Percentiles rank a stretch among this genome's conserved stretches.
Evolutionary conservation across 1,284 basidiomycete species (phyloP).

Genomic region (Pascua guehoae): DNA sequence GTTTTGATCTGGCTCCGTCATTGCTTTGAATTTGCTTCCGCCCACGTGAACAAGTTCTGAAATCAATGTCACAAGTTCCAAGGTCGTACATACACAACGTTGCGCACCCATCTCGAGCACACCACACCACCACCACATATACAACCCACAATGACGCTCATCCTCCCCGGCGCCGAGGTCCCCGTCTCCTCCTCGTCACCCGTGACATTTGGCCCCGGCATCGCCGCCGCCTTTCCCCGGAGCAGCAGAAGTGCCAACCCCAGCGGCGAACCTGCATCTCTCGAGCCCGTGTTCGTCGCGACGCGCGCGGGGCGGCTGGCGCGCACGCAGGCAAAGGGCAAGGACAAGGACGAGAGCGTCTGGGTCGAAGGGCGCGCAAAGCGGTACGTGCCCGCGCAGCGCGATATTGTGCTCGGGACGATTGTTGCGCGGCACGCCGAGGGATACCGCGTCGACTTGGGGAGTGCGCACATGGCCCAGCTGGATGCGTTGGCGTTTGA

Average conservation of each 20-base stretch:
- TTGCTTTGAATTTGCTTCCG: too few species aligned
- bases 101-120: too few species aligned
- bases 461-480: slow-evolving; percentile 49
- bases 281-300: slow-evolving; percentile 26
- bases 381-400: slow-evolving; percentile 51
- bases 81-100: too few species aligned
- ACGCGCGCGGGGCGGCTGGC: slow-evolving; percentile 39
- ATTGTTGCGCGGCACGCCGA: slow-evolving; percentile 52
- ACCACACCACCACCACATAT: too few species aligned
- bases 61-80: too few species aligned
- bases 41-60: too few species aligned
- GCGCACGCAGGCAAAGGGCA: slow-evolving; percentile 28
- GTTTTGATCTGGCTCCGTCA: too few species aligned
- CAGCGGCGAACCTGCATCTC: background rate
- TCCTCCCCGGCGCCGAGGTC: slow-evolving; percentile 45
- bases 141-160: slow-evolving; percentile 21
- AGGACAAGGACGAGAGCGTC: slow-evolving; percentile 25
- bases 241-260: background rate
- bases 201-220: slow-evolving; percentile 43
- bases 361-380: slow-evolving; percentile 47
- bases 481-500: slow-evolving; percentile 55
- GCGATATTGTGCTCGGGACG: slow-evolving; percentile 53
- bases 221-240: slow-evolving; percentile 25
- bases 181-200: slow-evolving; percentile 29
- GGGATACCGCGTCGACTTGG: slow-evolving; percentile 55